These are phyloP conservation scores for Leccinum olivaceopallidum DNA, from an alignment of 768 basidiomycete genomes.

Conservation along the genomic window DNA sequence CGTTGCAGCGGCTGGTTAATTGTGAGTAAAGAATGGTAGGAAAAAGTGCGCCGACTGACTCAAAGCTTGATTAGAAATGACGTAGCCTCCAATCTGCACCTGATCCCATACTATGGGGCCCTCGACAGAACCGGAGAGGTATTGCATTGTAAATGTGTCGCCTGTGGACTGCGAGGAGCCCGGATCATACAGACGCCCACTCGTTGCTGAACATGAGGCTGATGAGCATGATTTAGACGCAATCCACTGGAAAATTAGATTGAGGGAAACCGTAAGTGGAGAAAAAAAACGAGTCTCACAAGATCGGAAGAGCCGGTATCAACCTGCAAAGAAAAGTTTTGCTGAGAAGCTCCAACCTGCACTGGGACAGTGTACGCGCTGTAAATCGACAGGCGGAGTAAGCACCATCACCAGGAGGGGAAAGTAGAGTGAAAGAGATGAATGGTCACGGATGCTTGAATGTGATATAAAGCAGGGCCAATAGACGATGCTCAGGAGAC, in stretches of 20 bases:
- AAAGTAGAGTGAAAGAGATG: not conserved
- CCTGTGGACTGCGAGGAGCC: slow-evolving; percentile 45
- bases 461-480: not conserved
- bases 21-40: not conserved
- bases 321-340: slow-evolving; percentile 65
- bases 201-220: slow-evolving; percentile 46
- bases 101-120: slow-evolving; percentile 75
- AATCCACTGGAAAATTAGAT: slow-evolving; percentile 58
- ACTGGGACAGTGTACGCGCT: slow-evolving; percentile 71
- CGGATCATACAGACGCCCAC: slow-evolving; percentile 58
- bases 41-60: slow-evolving; percentile 40
- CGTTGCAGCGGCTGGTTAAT: slow-evolving; percentile 54
- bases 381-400: slow-evolving; percentile 4
- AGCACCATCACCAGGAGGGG: not conserved
- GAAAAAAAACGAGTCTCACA: slow-evolving; percentile 40
- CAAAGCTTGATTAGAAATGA: slow-evolving; percentile 66
- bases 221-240: slow-evolving; percentile 66
- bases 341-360: slow-evolving; percentile 46
- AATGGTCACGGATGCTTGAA: not conserved
- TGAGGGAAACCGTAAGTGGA: not conserved
- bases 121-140: slow-evolving; percentile 56
- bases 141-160: slow-evolving; percentile 48
- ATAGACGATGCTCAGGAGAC: not conserved
- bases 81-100: slow-evolving; percentile 63
- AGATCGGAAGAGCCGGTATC: slow-evolving; percentile 85